These are phyloP conservation scores for Adansonia gregorii DNA, from an alignment of 441 rosid species.

Conservation along the genomic window DNA sequence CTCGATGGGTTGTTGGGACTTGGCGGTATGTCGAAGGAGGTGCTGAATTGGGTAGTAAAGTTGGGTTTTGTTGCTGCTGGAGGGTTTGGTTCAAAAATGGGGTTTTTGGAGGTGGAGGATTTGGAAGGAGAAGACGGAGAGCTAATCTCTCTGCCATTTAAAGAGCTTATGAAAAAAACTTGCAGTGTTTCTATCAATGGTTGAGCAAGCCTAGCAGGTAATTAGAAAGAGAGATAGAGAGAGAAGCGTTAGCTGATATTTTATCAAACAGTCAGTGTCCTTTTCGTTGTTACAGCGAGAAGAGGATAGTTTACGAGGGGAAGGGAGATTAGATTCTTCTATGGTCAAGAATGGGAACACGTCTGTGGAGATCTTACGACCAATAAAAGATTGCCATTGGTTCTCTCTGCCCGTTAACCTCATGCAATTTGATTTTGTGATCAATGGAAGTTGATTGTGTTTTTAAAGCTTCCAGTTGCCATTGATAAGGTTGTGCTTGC, in stretches of 20 bases:
- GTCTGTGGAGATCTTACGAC: too few species aligned
- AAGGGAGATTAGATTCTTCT: neutral
- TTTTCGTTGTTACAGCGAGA: neutral
- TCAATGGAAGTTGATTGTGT: neutral
- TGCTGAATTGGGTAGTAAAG: conserved; percentile 33
- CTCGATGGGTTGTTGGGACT: conserved; percentile 33
- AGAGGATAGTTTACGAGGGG: neutral
- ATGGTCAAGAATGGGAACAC: neutral
- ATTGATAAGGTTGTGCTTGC: neutral
- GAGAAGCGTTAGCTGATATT: too few species aligned
- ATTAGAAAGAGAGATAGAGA: neutral
- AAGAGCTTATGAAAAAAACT: neutral
- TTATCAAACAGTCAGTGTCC: too few species aligned
- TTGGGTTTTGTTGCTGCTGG: conserved; percentile 23
- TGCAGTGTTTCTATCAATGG: neutral
- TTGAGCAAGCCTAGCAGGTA: neutral
- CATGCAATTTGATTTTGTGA: neutral
- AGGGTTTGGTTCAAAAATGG: conserved; percentile 38
- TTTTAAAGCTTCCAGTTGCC: neutral
- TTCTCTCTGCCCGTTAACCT: too few species aligned
- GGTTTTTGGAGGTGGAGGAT: conserved; percentile 47
- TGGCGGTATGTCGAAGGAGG: conserved; percentile 40
- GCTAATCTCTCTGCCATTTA: conserved; percentile 74
- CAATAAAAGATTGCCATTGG: too few species aligned
- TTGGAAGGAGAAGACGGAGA: conserved; percentile 70